Evolutionary conservation across 164 flowering plant genomes (phyloP).

Genomic region (Annona squamosa): DNA sequence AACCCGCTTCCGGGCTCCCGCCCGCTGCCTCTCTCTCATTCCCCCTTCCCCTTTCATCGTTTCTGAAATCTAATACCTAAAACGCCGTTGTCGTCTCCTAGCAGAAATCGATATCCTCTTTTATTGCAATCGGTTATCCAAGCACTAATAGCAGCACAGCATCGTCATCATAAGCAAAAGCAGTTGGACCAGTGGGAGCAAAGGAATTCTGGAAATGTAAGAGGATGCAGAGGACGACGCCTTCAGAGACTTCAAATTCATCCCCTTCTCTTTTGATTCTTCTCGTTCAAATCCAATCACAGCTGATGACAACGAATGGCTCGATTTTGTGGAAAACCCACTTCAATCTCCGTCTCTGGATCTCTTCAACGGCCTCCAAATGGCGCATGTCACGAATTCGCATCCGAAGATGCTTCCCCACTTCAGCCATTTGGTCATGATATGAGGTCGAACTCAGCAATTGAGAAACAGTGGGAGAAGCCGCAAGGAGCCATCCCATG

Average conservation of each 20-base stretch:
- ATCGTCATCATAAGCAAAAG: background rate
- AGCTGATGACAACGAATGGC: constrained; percentile 56
- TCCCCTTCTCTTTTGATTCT: constrained; percentile 14
- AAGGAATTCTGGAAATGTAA: constrained; percentile 17
- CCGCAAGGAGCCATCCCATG: too few species aligned
- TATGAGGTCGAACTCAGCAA: too few species aligned
- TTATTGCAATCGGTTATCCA: background rate
- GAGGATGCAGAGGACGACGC: constrained; percentile 31
- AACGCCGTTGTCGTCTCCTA: too few species aligned
- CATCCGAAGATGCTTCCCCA: too few species aligned
- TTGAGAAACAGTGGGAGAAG: too few species aligned
- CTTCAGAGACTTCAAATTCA: constrained; percentile 73
- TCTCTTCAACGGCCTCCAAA: constrained; percentile 6
- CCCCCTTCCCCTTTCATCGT: too few species aligned
- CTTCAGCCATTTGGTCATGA: too few species aligned
- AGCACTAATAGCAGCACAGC: background rate
- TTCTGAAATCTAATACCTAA: too few species aligned
- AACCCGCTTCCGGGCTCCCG: too few species aligned
- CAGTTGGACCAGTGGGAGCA: too few species aligned
- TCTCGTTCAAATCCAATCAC: constrained; percentile 2
- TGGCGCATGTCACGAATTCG: too few species aligned
- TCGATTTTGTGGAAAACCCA: constrained; percentile 44
- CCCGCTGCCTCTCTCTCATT: too few species aligned
- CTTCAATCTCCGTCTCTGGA: constrained; percentile 19
- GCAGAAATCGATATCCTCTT: background rate